phyloP scores from a whole-genome alignment of 2,329 filamentous ascomycete species.

The Thielaviopsis punctulata region DNA sequence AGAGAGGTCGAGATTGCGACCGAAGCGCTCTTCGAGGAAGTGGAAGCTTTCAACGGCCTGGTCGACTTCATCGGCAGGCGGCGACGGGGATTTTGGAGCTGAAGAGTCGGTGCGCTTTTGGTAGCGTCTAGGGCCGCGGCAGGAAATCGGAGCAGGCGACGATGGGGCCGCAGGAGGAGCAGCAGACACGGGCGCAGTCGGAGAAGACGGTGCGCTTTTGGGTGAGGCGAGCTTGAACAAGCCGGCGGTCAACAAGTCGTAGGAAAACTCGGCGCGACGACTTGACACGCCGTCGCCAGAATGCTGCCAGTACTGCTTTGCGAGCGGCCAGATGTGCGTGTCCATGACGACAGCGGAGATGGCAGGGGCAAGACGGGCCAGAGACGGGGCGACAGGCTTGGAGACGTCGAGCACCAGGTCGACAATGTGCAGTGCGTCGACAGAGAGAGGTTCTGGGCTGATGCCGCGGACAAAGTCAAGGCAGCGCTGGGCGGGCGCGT shows the following conservation, averaged over 20 bases:
- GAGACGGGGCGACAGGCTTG: slow-evolving; percentile 31
- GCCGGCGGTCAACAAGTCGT: slow-evolving; percentile 53
- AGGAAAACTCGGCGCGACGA: slow-evolving; percentile 77
- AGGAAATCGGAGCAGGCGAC: slow-evolving; percentile 21
- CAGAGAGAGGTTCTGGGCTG: slow-evolving; percentile 30
- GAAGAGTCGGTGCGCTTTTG: slow-evolving; percentile 6
- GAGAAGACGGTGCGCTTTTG: not conserved
- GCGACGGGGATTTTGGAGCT: slow-evolving; percentile 9
- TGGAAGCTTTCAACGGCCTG: slow-evolving; percentile 47
- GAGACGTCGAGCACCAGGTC: slow-evolving; percentile 46
- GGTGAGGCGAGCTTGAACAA: slow-evolving; percentile 24
- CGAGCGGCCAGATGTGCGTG: slow-evolving; percentile 45
- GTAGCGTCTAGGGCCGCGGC: slow-evolving; percentile 23
- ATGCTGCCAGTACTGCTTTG: slow-evolving; percentile 97
- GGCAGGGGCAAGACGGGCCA: slow-evolving; percentile 38
- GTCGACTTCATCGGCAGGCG: slow-evolving; percentile 8
- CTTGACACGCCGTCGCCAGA: slow-evolving; percentile 85
- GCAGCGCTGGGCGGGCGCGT: slow-evolving; percentile 53
- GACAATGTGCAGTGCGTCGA: slow-evolving; percentile 30
- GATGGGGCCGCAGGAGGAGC: slow-evolving; percentile 14
- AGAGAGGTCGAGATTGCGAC: slow-evolving; percentile 68
- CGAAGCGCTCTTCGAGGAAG: slow-evolving; percentile 89
- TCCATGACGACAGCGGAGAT: slow-evolving; percentile 59
- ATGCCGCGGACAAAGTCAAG: slow-evolving; percentile 46
- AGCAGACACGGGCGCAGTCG: slow-evolving; percentile 16